These are phyloP conservation scores for Komagataella mondaviorum DNA, from an alignment of 805 yeast genomes.

Conservation along the genomic window DNA sequence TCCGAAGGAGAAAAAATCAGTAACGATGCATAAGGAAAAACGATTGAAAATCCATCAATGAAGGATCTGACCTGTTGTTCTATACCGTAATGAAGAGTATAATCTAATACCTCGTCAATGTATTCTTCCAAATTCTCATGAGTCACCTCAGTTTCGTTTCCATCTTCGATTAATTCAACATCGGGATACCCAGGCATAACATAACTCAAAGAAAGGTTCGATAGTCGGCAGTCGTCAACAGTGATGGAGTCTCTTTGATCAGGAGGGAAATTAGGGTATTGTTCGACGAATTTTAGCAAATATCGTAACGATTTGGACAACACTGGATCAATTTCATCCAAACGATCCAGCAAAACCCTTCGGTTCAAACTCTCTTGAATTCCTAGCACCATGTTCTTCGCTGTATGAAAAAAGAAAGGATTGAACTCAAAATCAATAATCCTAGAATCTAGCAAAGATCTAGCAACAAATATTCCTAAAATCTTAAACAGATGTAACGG, in stretches of 20 bases:
- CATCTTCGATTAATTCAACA: constrained; percentile 43
- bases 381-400: constrained; percentile 20
- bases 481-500: constrained; percentile 41
- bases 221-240: constrained; percentile 22
- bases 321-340: constrained; percentile 40
- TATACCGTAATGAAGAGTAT: constrained; percentile 52
- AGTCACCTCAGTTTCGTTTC: constrained; percentile 35
- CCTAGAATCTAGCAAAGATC: constrained; percentile 80
- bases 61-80: constrained; percentile 52
- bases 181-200: constrained; percentile 67
- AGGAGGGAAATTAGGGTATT: constrained; percentile 4
- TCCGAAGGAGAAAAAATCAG: constrained; percentile 65
- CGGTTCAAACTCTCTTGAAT: constrained; percentile 1
- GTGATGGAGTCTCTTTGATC: constrained; percentile 20
- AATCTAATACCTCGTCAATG: constrained; percentile 40
- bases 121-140: constrained; percentile 43
- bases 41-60: constrained; percentile 67
- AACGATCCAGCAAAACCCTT: constrained; percentile 17
- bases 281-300: constrained; percentile 27
- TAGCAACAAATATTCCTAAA: constrained; percentile 75
- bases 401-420: constrained; percentile 51
- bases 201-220: constrained; percentile 40
- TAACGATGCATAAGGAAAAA: constrained; percentile 67
- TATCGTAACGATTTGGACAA: constrained; percentile 45
- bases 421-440: constrained; percentile 75